Conservation (phyloP, 1,284 basidiomycete species). For the Fomitopsis betulina region DNA sequence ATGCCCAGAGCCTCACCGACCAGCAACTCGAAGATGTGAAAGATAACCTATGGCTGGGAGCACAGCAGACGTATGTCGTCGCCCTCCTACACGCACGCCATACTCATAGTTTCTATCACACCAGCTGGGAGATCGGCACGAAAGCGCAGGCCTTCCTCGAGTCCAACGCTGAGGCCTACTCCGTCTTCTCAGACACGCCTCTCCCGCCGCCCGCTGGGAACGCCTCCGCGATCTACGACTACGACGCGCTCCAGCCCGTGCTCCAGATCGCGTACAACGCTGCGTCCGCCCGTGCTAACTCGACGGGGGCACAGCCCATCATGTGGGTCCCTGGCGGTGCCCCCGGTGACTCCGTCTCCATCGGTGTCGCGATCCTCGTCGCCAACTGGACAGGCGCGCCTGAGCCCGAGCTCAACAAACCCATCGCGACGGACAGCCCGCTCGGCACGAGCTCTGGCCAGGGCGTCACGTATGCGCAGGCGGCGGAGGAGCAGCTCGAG, state of each 20-base stretch:
- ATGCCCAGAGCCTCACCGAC: slow-evolving; percentile 29
- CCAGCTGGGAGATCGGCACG: slow-evolving; percentile 83
- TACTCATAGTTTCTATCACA: not conserved
- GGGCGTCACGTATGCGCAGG: slow-evolving; percentile 55
- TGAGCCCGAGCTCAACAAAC: not conserved
- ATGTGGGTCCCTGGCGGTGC: slow-evolving; percentile 50
- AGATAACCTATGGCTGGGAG: slow-evolving; percentile 40
- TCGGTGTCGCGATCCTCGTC: slow-evolving; percentile 77
- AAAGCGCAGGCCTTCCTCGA: slow-evolving; percentile 70
- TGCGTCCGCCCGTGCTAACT: slow-evolving; percentile 40
- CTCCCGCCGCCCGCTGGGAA: slow-evolving; percentile 36
- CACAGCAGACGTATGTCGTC: slow-evolving; percentile 41
- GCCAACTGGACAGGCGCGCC: slow-evolving; percentile 66
- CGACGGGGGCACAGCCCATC: slow-evolving; percentile 45
- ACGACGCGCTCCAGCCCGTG: slow-evolving; percentile 40
- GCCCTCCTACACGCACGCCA: not conserved
- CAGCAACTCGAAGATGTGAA: slow-evolving; percentile 34
- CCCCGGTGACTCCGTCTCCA: slow-evolving; percentile 76
- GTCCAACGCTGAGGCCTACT: slow-evolving; percentile 56
- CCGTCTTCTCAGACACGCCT: slow-evolving; percentile 49
- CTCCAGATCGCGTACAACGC: slow-evolving; percentile 53
- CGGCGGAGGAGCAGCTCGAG: slow-evolving; percentile 68
- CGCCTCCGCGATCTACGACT: slow-evolving; percentile 14
- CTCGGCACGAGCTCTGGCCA: slow-evolving; percentile 10
- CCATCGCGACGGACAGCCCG: not conserved